A percentile compares a stretch with the other conserved stretches of the same genome.
Evolutionary conservation across 2,329 filamentous ascomycete genomes (phyloP).

Genomic region (Orbilia javanica): DNA sequence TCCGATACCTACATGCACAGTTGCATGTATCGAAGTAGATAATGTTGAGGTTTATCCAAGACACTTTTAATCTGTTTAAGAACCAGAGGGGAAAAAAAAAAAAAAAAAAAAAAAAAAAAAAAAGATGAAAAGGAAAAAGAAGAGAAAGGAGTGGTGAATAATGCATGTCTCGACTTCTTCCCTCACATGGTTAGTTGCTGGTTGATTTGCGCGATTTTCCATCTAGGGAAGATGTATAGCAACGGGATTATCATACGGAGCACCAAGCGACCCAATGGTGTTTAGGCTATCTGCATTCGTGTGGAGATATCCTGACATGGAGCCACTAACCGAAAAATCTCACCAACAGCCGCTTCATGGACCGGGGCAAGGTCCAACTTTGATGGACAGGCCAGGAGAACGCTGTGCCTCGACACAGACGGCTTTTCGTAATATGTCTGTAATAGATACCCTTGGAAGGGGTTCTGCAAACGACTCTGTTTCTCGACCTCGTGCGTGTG

Average conservation of each 20-base stretch:
- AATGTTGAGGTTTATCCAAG: slow-evolving; percentile 23
- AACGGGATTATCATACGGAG: slow-evolving; percentile 57
- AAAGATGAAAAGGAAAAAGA: background rate
- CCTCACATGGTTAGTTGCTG: slow-evolving; percentile 40
- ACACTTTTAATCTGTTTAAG: background rate
- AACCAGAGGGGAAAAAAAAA: background rate
- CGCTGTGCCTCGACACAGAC: slow-evolving; percentile 8
- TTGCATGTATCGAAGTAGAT: background rate
- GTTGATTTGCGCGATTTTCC: slow-evolving; percentile 59
- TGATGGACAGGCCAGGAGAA: slow-evolving; percentile 45
- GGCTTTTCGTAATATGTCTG: slow-evolving; percentile 18
- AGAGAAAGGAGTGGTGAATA: background rate
- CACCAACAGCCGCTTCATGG: slow-evolving; percentile 47
- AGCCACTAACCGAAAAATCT: slow-evolving; percentile 54
- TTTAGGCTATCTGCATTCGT: slow-evolving; percentile 53
- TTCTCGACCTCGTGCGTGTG: slow-evolving; percentile 36
- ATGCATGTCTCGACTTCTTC: slow-evolving; percentile 44
- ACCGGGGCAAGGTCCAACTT: slow-evolving; percentile 34
- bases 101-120: background rate
- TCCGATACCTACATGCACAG: background rate
- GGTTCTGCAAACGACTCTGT: slow-evolving; percentile 10
- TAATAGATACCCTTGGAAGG: slow-evolving; percentile 35
- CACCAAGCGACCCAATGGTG: slow-evolving; percentile 57
- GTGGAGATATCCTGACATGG: slow-evolving; percentile 58
- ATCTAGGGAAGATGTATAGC: slow-evolving; percentile 47